Percentiles rank a stretch among this genome's conserved stretches.
Evolutionary conservation across 208 protist genomes (phyloP).

Genomic region (Wallacemonas collosoma): DNA sequence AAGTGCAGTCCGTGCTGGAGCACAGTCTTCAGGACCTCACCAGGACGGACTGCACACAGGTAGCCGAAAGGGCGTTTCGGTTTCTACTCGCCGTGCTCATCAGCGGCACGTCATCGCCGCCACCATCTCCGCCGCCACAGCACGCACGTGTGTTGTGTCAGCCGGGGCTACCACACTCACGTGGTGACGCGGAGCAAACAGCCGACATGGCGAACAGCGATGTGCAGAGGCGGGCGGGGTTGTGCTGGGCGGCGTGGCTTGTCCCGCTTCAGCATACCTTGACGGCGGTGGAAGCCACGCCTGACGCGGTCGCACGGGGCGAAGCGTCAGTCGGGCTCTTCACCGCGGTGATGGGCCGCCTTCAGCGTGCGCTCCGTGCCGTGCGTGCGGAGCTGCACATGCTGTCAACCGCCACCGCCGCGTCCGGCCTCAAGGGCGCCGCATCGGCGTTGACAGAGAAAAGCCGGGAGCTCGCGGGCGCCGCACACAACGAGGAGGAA

Average conservation of each 20-base stretch:
- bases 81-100: slow-evolving; percentile 23
- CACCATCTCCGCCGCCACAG: neutral
- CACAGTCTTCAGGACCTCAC: slow-evolving; percentile 13
- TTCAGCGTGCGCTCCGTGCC: neutral
- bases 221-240: too few relatives aligned
- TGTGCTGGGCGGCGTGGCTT: slow-evolving; percentile 16
- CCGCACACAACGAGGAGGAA: neutral
- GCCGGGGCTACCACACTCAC: too few relatives aligned
- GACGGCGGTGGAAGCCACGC: too few relatives aligned
- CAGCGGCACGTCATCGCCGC: slow-evolving; percentile 11
- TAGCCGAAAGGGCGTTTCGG: slow-evolving; percentile 21
- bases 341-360: neutral
- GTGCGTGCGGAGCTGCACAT: neutral
- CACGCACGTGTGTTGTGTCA: neutral
- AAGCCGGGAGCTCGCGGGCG: neutral
- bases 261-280: slow-evolving; percentile 5
- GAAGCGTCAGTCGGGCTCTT: neutral
- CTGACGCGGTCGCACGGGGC: too few relatives aligned
- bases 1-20: slow-evolving; percentile 22
- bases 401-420: neutral
- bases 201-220: too few relatives aligned
- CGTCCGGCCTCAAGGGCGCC: too few relatives aligned
- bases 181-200: too few relatives aligned
- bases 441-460: too few relatives aligned
- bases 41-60: too few relatives aligned